Evolutionary conservation across 139 green algal genomes (phyloP), one percentile per base, ranked within the genome.

Genomic region (Zygnema circumcarinatum): DNA sequence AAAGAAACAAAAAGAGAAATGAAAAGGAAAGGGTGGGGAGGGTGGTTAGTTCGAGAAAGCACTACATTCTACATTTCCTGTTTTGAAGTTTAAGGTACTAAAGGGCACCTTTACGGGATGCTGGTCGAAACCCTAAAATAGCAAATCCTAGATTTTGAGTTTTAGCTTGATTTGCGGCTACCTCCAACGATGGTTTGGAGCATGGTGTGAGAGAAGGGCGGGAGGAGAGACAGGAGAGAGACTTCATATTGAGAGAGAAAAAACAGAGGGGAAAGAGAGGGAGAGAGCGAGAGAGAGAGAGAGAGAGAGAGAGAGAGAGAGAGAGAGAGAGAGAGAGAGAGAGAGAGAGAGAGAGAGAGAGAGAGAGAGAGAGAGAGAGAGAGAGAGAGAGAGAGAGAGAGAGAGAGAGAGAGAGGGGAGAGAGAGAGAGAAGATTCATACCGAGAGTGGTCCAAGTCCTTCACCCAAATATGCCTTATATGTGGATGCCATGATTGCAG

Each of bases 401-500:
- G 7, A 41, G 69, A 78, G 69, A 41, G 69, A 78, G 69, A 78
- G 69, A 78, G 69, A 78, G 69, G 69, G 36, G 35, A 16, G 69
- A 41, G 35, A 78, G 33, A 78, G 35, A 78, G 11, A 41, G 36
- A 11, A 78, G 33, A 39, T 11, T 35, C 41, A 29, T 38, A 85
- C 79, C 39, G 79, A 85, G 2, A 85, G 79, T 21, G 79, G 79
- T n/a, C 81, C 74, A 11, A 90, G 92, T 31, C 86, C 86, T 32
- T 84, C 83, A 29, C 96, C 96, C 72, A 98, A 90, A 41, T 92
- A 95, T 92, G 76, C 92, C 92, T 92, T 94, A 91, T 97, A 97
- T 22, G 96, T 98, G 79, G 95, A 96, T 2, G 96, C 97, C 67
- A 98, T 97, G 85, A 98, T 93, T 67, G 94, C 93, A 40, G 95